Percentiles rank a stretch among this genome's conserved stretches.
Evolutionary conservation across 768 basidiomycete genomes (phyloP).

Genomic region (Tricholoma bakamatsutake): DNA sequence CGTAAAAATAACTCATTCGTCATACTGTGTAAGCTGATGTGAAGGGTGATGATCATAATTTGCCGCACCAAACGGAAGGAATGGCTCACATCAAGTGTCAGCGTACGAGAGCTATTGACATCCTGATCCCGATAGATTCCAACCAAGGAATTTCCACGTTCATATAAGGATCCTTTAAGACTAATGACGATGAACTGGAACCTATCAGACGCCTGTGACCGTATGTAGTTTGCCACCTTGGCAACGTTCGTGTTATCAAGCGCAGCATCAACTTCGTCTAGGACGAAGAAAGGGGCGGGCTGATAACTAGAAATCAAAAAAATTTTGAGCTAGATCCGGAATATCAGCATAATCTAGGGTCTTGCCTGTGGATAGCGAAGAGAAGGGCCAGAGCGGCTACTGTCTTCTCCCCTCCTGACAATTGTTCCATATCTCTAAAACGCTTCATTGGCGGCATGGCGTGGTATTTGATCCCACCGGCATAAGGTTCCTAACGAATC

Average conservation of each 20-base stretch:
- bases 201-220: conserved; percentile 69
- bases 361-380: conserved; percentile 92
- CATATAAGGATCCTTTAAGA: conserved; percentile 89
- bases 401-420: conserved; percentile 98
- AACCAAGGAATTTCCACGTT: conserved; percentile 83
- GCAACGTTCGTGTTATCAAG: conserved; percentile 98
- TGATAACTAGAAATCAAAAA: conserved; percentile 60
- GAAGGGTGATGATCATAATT: neutral
- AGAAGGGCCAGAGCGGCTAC: conserved; percentile 95
- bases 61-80: neutral
- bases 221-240: conserved; percentile 91
- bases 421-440: conserved; percentile 98
- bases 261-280: conserved; percentile 98
- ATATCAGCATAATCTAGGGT: neutral
- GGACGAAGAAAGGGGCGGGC: conserved; percentile 94
- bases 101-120: conserved; percentile 83
- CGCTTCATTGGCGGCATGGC: conserved; percentile 99
- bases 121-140: conserved; percentile 95
- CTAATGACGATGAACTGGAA: conserved; percentile 99
- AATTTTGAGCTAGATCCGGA: neutral
- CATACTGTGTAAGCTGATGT: conserved; percentile 55
- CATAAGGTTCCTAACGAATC: conserved; percentile 46
- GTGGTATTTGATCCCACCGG: conserved; percentile 92
- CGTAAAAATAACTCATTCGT: conserved; percentile 29
- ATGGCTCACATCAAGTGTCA: conserved; percentile 80